Conservation (phyloP, 2,329 filamentous ascomycete species). For the Fusarium luffae region DNA sequence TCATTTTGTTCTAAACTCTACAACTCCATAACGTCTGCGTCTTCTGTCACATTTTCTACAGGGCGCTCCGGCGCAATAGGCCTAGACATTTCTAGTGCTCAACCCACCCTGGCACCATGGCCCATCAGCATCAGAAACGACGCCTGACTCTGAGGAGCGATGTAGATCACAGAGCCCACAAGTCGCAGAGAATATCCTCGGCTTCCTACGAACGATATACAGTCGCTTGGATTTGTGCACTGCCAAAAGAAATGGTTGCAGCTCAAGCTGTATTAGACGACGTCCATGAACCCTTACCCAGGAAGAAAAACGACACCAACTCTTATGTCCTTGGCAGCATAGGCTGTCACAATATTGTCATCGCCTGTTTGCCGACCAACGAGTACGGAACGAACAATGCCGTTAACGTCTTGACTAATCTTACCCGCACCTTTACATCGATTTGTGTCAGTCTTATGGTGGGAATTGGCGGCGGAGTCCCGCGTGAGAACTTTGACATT, state of each 20-base stretch:
- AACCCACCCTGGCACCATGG: neutral
- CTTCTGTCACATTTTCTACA: fast-evolving
- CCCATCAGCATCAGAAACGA: neutral
- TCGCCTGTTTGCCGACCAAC: constrained; percentile 32
- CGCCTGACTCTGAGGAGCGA: fast-evolving
- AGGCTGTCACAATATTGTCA: constrained; percentile 40
- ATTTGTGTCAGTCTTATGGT: fast-evolving
- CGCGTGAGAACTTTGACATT: neutral
- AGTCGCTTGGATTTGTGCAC: constrained; percentile 49
- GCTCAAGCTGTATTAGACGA: constrained; percentile 46
- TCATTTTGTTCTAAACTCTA: neutral
- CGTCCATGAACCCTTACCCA: constrained; percentile 17
- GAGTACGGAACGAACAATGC: constrained; percentile 28
- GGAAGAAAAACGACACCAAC: constrained; percentile 36
- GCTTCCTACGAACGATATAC: constrained; percentile 36
- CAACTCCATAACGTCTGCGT: neutral
- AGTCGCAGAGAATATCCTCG: neutral
- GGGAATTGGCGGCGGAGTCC: neutral
- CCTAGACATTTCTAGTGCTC: no score
- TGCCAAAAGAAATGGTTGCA: constrained; percentile 43
- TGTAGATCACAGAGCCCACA: fast-evolving
- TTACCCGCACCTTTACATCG: neutral
- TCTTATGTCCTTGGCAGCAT: constrained; percentile 41
- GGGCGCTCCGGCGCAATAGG: no score
- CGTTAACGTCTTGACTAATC: neutral